phyloP scores from a whole-genome alignment of 352 stramenopile genomes.

The Phytophthora sojae region DNA sequence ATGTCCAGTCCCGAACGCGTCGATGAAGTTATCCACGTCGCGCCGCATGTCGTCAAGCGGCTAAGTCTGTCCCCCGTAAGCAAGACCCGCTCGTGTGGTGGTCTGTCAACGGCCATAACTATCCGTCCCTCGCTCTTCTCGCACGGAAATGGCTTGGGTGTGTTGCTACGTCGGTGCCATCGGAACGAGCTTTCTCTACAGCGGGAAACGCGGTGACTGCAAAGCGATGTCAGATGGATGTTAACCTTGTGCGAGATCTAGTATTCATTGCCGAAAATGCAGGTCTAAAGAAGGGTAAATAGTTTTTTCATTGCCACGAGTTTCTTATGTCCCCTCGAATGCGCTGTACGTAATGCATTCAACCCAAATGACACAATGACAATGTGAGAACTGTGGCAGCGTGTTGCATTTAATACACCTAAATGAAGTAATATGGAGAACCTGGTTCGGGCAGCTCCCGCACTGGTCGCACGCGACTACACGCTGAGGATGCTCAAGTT shows the following conservation, averaged over 20 bases:
- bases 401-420: not conserved
- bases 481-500: not conserved
- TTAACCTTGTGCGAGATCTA: not conserved
- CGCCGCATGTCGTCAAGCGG: not conserved
- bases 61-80: not conserved
- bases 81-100: not conserved
- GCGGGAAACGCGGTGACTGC: not conserved
- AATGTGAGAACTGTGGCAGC: not conserved
- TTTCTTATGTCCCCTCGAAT: not conserved
- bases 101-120: not conserved
- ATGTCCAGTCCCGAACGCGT: too few relatives aligned
- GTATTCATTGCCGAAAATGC: not conserved
- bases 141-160: not conserved
- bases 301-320: not conserved
- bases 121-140: not conserved
- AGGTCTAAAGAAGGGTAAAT: not conserved
- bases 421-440: not conserved
- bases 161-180: not conserved
- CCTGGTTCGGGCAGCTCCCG: not conserved
- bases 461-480: not conserved
- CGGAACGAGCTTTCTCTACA: not conserved
- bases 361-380: not conserved
- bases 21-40: too few relatives aligned
- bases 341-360: not conserved
- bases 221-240: not conserved